phyloP scores from a whole-genome alignment of 495 filamentous ascomycete species.

The Penicillium diatomitis region DNA sequence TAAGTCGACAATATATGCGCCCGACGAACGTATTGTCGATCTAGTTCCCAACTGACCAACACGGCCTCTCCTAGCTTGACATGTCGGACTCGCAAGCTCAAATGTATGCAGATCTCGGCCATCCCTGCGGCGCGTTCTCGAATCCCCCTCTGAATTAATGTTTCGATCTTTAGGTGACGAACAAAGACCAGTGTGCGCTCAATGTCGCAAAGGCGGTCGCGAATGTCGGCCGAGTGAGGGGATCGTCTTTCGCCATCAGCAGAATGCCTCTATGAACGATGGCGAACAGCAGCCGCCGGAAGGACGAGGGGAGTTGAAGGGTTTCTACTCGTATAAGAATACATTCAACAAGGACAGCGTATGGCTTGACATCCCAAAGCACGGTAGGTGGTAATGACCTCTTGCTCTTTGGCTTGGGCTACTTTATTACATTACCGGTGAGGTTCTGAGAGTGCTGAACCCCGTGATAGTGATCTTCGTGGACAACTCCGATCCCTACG shows the following conservation, averaged over 20 bases:
- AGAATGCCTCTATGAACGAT: conserved; percentile 64
- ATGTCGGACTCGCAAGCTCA: conserved; percentile 54
- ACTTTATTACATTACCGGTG: not conserved
- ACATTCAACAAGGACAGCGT: conserved; percentile 52
- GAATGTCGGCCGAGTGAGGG: conserved; percentile 55
- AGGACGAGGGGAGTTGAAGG: conserved; percentile 41
- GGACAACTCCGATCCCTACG: conserved; percentile 54
- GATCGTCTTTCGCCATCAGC: conserved; percentile 60
- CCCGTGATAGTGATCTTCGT: conserved; percentile 48
- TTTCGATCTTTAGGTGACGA: conserved; percentile 34
- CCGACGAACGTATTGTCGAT: not conserved
- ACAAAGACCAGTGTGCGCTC: conserved; percentile 47
- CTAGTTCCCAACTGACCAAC: not conserved
- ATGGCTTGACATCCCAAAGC: conserved; percentile 57
- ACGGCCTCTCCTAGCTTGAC: conserved; percentile 38
- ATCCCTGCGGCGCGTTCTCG: not conserved
- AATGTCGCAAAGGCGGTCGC: conserved; percentile 51
- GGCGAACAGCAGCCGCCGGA: conserved; percentile 25
- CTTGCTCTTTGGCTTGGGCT: not conserved
- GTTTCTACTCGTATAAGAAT: conserved; percentile 64
- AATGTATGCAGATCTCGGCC: conserved; percentile 33
- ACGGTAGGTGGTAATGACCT: conserved; percentile 21
- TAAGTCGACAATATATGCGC: conserved; percentile 13
- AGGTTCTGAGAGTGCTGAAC: not conserved
- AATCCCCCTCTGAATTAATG: conserved; percentile 6